Evolutionary conservation across 768 basidiomycete genomes (phyloP).

Genomic region (Phaeotremella skinneri): DNA sequence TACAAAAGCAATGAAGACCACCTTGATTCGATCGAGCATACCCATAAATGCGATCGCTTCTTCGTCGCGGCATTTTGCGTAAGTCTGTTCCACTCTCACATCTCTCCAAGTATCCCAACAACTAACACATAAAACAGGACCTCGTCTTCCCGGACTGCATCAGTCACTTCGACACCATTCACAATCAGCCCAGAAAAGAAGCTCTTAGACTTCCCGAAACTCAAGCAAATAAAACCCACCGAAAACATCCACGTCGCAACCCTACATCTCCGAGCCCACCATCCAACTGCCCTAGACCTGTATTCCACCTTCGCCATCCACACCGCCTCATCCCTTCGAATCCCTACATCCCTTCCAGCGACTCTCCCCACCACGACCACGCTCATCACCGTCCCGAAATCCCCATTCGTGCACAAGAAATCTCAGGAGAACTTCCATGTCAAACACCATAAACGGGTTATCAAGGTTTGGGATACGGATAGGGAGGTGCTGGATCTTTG

Average conservation of each 20-base stretch:
- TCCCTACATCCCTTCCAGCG: constrained; percentile 50
- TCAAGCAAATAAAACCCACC: constrained; percentile 47
- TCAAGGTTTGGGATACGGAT: constrained; percentile 90
- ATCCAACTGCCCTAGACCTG: constrained; percentile 63
- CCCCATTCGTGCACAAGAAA: constrained; percentile 91
- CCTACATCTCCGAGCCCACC: constrained; percentile 79
- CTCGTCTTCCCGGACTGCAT: background rate
- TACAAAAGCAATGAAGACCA: too few relatives aligned
- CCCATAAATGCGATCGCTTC: constrained; percentile 5
- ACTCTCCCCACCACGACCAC: constrained; percentile 56
- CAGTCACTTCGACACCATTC: background rate
- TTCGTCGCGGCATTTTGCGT: constrained; percentile 1
- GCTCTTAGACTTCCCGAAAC: constrained; percentile 40
- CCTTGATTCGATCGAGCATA: too few relatives aligned
- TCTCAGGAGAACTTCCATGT: constrained; percentile 92
- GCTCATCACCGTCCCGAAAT: constrained; percentile 79
- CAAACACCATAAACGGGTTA: constrained; percentile 72
- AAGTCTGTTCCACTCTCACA: background rate
- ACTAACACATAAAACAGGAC: background rate
- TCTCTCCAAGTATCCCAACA: background rate
- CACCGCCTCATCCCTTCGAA: constrained; percentile 79
- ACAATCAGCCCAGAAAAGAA: background rate
- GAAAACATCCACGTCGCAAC: constrained; percentile 74
- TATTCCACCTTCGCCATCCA: constrained; percentile 81
- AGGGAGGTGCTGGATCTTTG: constrained; percentile 72